Conservation (phyloP, 2,329 filamentous ascomycete genomes). For the Monilinia aucupariae region DNA sequence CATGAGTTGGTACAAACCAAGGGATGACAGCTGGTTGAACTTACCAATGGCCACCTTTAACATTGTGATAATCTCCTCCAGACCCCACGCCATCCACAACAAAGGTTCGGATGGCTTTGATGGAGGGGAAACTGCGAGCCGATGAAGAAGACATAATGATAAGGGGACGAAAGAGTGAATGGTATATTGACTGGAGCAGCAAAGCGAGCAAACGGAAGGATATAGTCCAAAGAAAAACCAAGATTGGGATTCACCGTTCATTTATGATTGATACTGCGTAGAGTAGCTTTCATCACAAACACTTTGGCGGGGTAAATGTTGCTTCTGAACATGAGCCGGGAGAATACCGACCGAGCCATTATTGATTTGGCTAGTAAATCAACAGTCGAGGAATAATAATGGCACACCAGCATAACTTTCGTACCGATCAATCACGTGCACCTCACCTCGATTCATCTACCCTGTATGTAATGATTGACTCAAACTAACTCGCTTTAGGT, state of each 20-base stretch:
- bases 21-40: conserved; percentile 20
- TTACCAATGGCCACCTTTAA: conserved; percentile 65
- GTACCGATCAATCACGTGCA: neutral
- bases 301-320: conserved; percentile 9
- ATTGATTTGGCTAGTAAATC: neutral
- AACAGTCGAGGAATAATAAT: neutral
- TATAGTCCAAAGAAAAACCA: neutral
- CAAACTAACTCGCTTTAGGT: too few relatives aligned
- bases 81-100: conserved; percentile 59
- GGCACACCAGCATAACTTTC: too few relatives aligned
- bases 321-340: conserved; percentile 4
- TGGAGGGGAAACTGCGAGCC: conserved; percentile 56
- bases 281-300: neutral
- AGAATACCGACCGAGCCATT: conserved; percentile 16
- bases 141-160: conserved; percentile 28
- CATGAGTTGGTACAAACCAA: neutral
- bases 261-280: neutral
- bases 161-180: conserved; percentile 4
- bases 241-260: neutral
- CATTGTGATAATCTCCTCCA: conserved; percentile 89
- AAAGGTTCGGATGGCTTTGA: conserved; percentile 69
- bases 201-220: neutral
- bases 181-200: neutral
- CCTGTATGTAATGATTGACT: neutral
- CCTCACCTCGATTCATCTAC: neutral